Percentiles rank a stretch among this genome's conserved stretches.
Evolutionary conservation across 176 grass and related monocot genomes (phyloP).

Genomic region (Bromus sterilis): DNA sequence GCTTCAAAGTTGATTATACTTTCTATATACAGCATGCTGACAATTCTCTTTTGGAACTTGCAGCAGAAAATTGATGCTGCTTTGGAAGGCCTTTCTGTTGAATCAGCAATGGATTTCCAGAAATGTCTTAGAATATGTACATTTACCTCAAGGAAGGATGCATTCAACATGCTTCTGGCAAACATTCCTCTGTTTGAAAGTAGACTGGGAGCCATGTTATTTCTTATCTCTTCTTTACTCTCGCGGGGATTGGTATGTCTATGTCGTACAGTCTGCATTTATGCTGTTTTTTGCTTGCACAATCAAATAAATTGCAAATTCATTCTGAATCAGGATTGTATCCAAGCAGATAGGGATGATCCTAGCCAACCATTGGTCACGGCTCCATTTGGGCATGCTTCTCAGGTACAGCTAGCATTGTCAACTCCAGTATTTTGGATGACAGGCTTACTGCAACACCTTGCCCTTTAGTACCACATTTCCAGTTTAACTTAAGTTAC

Average conservation of each 20-base stretch:
- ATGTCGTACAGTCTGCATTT: not conserved
- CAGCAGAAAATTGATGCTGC: conserved; percentile 44
- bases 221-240: conserved; percentile 90
- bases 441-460: not conserved
- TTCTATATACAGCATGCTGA: not conserved
- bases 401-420: conserved; percentile 54
- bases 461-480: not conserved
- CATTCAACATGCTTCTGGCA: conserved; percentile 61
- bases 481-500: not conserved
- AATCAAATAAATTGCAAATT: not conserved
- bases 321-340: conserved; percentile 51
- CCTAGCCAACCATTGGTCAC: conserved; percentile 92
- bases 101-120: conserved; percentile 89
- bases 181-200: conserved; percentile 80
- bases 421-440: not conserved
- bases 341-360: conserved; percentile 92
- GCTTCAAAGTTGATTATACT: conserved; percentile 17
- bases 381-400: conserved; percentile 98
- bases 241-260: conserved; percentile 88
- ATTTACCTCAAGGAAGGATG: conserved; percentile 56
- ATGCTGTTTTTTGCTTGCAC: not conserved
- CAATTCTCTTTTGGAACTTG: conserved; percentile 27
- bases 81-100: conserved; percentile 78
- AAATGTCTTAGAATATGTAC: conserved; percentile 68
- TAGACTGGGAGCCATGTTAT: conserved; percentile 84